Base-by-base conservation (phyloP, 2,329 filamentous ascomycete genomes). In the Penicillium decumbens region DNA sequence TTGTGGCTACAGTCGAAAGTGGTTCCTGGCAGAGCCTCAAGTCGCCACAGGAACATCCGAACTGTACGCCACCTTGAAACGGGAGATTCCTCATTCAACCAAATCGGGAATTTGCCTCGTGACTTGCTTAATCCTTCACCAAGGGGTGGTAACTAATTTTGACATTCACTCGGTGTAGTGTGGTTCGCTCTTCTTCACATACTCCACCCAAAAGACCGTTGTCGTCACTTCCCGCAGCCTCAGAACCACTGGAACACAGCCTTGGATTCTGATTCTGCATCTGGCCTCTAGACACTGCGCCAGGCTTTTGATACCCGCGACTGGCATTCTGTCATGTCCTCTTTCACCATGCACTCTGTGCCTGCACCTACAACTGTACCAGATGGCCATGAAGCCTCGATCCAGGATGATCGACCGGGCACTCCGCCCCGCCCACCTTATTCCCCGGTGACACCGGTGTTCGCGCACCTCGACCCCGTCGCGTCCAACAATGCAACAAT, bases 391-490 rank as follows among this genome's bases (percentile, higher is more conserved):
- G 41, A 42, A 23, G 24, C 45, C 32, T 39, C 41, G 55, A 49
- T 41, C 37, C 35, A 43, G 15, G 51, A 65, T 33, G 49, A 65
- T 41, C 64, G 62, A 9, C 66, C 65, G 38, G 64, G 66, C 33
- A 73, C 71, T 35, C 71, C 72, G 41, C 70, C 73, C 45, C 70
- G 67, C 32, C 73, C 73, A 23, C 72, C 73, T 24, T 75, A 75
- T 61, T 75, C 73, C 18, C 73, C 73, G 9, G 72, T 76, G 33
- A 76, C 73, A 18, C 73, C 73, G 4, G 72, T 72, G 25, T 61
- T 74, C 45, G 64, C 70, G 25, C 67, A 70, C 50, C 62, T 70
- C 13, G 61, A 63, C 32, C 64, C 64, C 20, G 56, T 66, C 46
- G 49, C 58, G 12, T 58, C 60, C 38, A 58, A 57, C 37, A 52